These are phyloP conservation scores for Rhizopogon rudus DNA, from an alignment of 768 basidiomycete species.

Conservation along the genomic window DNA sequence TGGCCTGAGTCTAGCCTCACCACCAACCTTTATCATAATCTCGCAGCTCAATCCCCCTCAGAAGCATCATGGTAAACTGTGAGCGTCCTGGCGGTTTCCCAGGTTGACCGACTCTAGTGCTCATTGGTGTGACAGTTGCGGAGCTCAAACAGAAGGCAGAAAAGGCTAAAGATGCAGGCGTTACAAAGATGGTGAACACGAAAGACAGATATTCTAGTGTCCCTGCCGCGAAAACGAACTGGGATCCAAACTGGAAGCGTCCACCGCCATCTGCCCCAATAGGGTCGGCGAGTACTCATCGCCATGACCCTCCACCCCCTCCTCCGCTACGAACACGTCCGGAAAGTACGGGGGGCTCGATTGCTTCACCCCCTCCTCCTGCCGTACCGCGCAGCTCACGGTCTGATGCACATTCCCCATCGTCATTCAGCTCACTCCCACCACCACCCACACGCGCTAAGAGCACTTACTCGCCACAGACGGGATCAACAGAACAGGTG, in stretches of 20 bases:
- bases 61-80: slow-evolving; percentile 24
- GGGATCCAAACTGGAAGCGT: slow-evolving; percentile 53
- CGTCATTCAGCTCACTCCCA: slow-evolving; percentile 11
- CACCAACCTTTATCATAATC: not conserved
- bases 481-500: not conserved
- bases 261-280: slow-evolving; percentile 34
- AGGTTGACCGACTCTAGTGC: slow-evolving; percentile 1
- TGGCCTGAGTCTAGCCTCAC: too few species aligned
- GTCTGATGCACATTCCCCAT: slow-evolving; percentile 10
- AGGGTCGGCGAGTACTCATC: slow-evolving; percentile 5
- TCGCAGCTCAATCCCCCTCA: not conserved
- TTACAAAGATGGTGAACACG: slow-evolving; percentile 47
- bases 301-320: slow-evolving; percentile 23
- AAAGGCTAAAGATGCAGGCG: slow-evolving; percentile 53
- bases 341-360: slow-evolving; percentile 9
- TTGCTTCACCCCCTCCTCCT: slow-evolving; percentile 14
- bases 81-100: slow-evolving; percentile 7
- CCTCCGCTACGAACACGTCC: slow-evolving; percentile 29
- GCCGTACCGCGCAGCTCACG: slow-evolving; percentile 12
- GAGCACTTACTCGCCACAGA: slow-evolving; percentile 18
- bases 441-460: slow-evolving; percentile 24
- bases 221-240: slow-evolving; percentile 57
- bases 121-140: slow-evolving; percentile 37
- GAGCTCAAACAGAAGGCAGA: slow-evolving; percentile 63
- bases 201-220: slow-evolving; percentile 53